Evolutionary conservation across 768 basidiomycete species (phyloP).

Genomic region (Tremella mesenterica): DNA sequence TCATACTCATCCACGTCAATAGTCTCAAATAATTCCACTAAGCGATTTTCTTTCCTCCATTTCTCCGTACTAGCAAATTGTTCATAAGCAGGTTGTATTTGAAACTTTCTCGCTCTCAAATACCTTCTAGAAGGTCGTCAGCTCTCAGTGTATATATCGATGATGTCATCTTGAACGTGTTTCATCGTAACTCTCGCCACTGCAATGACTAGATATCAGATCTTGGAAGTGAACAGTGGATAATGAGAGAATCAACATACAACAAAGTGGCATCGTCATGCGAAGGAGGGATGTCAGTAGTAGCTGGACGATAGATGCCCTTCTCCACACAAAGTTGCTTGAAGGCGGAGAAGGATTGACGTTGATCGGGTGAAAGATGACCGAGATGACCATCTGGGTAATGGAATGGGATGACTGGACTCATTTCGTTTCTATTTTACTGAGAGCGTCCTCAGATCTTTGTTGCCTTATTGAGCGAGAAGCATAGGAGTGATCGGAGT

Average conservation of each 20-base stretch:
- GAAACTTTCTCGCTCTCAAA: constrained; percentile 67
- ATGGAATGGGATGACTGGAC: background rate
- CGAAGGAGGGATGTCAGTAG: background rate
- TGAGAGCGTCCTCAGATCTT: too few species aligned
- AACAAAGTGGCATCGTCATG: constrained; percentile 5
- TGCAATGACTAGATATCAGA: too few species aligned
- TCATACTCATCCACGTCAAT: constrained; percentile 59
- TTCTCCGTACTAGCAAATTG: constrained; percentile 62
- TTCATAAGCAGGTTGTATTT: constrained; percentile 55
- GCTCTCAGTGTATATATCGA: background rate
- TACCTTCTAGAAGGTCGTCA: constrained; percentile 56
- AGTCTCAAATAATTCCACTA: constrained; percentile 56
- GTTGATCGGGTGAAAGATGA: constrained; percentile 6
- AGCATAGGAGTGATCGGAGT: too few species aligned
- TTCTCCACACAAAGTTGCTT: constrained; percentile 8
- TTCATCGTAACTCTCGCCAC: background rate
- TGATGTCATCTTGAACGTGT: background rate
- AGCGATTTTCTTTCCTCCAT: constrained; percentile 60
- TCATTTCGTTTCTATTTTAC: background rate
- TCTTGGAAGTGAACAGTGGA: background rate
- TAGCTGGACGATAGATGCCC: constrained; percentile 1
- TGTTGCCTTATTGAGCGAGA: too few species aligned
- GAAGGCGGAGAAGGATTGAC: constrained; percentile 5
- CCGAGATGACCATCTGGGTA: constrained; percentile 12
- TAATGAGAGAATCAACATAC: background rate